Percentiles rank a stretch among this genome's conserved stretches.
Evolutionary conservation across 1,284 basidiomycete species (phyloP).

Genomic region (Takashimella koratensis): DNA sequence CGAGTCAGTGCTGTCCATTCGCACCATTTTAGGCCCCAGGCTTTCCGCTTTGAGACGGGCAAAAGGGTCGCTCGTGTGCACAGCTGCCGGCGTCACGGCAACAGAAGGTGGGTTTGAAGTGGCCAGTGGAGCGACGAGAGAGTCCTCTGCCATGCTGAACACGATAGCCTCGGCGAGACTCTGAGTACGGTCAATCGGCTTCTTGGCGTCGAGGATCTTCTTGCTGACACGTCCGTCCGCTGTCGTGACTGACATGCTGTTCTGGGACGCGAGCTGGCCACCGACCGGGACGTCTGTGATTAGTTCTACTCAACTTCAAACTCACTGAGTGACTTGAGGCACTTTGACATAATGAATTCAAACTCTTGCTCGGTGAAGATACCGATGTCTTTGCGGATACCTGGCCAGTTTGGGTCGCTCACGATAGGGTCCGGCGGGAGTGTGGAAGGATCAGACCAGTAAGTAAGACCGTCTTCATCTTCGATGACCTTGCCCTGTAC

Average conservation of each 20-base stretch:
- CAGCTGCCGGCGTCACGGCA: slow-evolving; percentile 53
- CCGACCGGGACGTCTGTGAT: slow-evolving; percentile 54
- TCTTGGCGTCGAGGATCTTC: slow-evolving; percentile 70
- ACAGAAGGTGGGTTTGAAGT: slow-evolving; percentile 36
- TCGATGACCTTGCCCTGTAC: slow-evolving; percentile 36
- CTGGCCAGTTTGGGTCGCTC: slow-evolving; percentile 66
- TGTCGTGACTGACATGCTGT: slow-evolving; percentile 47
- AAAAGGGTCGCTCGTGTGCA: slow-evolving; percentile 8
- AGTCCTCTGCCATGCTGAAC: slow-evolving; percentile 86
- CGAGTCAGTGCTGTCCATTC: slow-evolving; percentile 38
- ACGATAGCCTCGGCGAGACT: slow-evolving; percentile 80
- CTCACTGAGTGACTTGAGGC: slow-evolving; percentile 81
- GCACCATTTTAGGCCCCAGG: slow-evolving; percentile 47
- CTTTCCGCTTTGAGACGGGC: slow-evolving; percentile 11
- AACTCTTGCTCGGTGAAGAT: slow-evolving; percentile 87
- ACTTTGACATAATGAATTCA: slow-evolving; percentile 79
- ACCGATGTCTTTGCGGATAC: slow-evolving; percentile 74
- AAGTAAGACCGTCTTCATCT: slow-evolving; percentile 57
- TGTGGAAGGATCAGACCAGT: slow-evolving; percentile 34
- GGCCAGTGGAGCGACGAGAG: slow-evolving; percentile 53
- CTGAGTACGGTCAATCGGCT: slow-evolving; percentile 67
- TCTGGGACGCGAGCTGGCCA: slow-evolving; percentile 34
- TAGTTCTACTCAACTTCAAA: slow-evolving; percentile 13
- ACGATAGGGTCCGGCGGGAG: slow-evolving; percentile 57
- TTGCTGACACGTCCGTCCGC: slow-evolving; percentile 58